phyloP scores from a whole-genome alignment of 2,329 filamentous ascomycete genomes.

The Venturia asperata region DNA sequence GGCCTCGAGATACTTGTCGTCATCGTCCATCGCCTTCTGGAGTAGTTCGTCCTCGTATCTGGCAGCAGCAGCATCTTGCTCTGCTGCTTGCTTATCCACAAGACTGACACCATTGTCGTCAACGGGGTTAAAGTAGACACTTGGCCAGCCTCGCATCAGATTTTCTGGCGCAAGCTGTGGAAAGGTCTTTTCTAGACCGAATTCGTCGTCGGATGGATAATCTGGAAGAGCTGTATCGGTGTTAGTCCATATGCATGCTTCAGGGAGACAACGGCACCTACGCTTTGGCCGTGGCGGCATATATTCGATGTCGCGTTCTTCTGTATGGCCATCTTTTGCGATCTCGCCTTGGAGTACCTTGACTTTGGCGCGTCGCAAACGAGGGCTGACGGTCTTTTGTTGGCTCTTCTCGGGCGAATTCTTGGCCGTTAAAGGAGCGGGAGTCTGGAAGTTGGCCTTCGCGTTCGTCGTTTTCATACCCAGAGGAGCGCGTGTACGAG shows the following conservation, averaged over 20 bases:
- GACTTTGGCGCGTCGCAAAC: conserved; percentile 47
- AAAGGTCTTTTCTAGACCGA: conserved; percentile 21
- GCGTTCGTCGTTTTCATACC: conserved; percentile 96
- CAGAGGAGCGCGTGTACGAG: conserved; percentile 69
- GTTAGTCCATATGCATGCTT: not conserved
- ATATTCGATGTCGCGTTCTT: conserved; percentile 78
- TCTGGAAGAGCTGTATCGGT: conserved; percentile 26
- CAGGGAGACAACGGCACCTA: conserved; percentile 25
- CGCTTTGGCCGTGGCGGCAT: conserved; percentile 65
- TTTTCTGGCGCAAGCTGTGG: conserved; percentile 19
- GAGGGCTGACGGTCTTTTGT: conserved; percentile 43
- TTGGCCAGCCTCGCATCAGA: conserved; percentile 18
- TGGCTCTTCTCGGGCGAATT: conserved; percentile 33
- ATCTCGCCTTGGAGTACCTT: conserved; percentile 57
- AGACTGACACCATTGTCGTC: conserved; percentile 12
- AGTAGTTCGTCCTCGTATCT: conserved; percentile 5
- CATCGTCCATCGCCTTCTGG: conserved; percentile 14
- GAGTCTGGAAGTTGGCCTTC: conserved; percentile 65
- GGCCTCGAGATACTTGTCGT: conserved; percentile 10
- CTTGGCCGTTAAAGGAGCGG: conserved; percentile 40
- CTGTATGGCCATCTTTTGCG: conserved; percentile 44
- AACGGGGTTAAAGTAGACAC: conserved; percentile 18
- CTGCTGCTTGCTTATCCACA: conserved; percentile 10
- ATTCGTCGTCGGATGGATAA: conserved; percentile 26
- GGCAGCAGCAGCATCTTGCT: not conserved